Conservation (phyloP, 2,329 filamentous ascomycete species). For the Exserohilum rostratum region DNA sequence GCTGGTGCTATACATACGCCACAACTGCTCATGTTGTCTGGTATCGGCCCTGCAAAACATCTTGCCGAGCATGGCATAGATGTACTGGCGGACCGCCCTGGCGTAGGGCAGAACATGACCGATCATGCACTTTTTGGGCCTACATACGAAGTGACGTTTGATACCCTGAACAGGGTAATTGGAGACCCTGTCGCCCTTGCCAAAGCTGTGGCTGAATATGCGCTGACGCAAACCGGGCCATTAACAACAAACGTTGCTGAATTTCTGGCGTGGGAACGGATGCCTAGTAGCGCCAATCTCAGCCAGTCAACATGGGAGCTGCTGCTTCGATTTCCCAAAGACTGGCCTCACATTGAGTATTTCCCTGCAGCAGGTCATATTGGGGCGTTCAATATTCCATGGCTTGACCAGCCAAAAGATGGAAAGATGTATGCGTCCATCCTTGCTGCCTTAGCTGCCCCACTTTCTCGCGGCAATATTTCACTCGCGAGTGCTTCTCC, state of each 20-base stretch:
- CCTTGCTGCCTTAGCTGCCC: conserved; percentile 37
- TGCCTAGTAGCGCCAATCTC: conserved; percentile 14
- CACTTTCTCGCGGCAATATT: conserved; percentile 46
- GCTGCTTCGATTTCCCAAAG: conserved; percentile 19
- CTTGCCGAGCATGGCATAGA: conserved; percentile 27
- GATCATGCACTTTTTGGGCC: conserved; percentile 32
- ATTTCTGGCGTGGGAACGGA: conserved; percentile 35
- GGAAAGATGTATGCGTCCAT: conserved; percentile 44
- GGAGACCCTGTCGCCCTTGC: conserved; percentile 22
- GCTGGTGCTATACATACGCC: conserved; percentile 54
- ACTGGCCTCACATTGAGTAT: conserved; percentile 41
- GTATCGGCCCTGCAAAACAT: conserved; percentile 37
- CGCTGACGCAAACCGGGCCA: conserved; percentile 13
- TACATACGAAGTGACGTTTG: conserved; percentile 24
- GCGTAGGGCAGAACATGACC: conserved; percentile 37
- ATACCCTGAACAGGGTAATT: conserved; percentile 25
- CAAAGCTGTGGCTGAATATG: conserved; percentile 13
- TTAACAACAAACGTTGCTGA: conserved; percentile 31
- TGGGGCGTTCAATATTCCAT: conserved; percentile 22
- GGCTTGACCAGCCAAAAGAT: conserved; percentile 29
- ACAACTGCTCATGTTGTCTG: conserved; percentile 49
- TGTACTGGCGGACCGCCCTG: conserved; percentile 25
- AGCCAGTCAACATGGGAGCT: conserved; percentile 12
- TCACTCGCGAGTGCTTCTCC: conserved; percentile 38
- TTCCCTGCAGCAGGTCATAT: conserved; percentile 20